Evolutionary conservation across 257 asterid species (phyloP).

Genomic region (Pogostemon cablin): DNA sequence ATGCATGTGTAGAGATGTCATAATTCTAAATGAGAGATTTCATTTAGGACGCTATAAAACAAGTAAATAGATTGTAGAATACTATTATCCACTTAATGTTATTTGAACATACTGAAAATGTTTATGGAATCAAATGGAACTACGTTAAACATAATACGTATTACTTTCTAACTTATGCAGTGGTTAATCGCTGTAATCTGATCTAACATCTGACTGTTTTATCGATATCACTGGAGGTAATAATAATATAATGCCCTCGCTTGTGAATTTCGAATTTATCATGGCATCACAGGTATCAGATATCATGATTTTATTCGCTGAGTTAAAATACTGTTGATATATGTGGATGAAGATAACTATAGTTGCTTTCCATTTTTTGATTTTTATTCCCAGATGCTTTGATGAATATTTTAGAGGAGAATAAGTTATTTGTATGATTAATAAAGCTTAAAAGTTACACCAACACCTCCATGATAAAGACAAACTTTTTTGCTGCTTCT

Average conservation of each 20-base stretch:
- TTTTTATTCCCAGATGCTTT: not conserved
- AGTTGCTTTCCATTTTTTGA: not conserved
- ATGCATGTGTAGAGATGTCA: conserved; percentile 15
- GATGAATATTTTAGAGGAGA: not conserved
- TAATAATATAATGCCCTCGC: not conserved
- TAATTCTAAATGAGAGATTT: not conserved
- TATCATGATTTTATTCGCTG: not conserved
- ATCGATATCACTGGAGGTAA: not conserved
- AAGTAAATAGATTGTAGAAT: not conserved
- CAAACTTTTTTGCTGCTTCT: not conserved
- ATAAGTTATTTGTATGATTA: not conserved
- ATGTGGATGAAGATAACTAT: not conserved
- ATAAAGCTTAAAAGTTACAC: conserved; percentile 14
- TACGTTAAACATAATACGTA: not conserved
- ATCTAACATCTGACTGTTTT: not conserved
- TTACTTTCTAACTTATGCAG: conserved; percentile 1
- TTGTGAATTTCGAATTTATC: not conserved
- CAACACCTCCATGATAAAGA: not conserved
- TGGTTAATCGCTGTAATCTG: not conserved
- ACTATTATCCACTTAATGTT: not conserved
- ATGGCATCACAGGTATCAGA: not conserved
- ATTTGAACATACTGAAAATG: not conserved
- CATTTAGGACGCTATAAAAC: not conserved
- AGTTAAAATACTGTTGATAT: not conserved
- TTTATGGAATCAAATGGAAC: not conserved